Base-by-base conservation (phyloP, 2,329 filamentous ascomycete genomes). In the Claviceps citrina region DNA sequence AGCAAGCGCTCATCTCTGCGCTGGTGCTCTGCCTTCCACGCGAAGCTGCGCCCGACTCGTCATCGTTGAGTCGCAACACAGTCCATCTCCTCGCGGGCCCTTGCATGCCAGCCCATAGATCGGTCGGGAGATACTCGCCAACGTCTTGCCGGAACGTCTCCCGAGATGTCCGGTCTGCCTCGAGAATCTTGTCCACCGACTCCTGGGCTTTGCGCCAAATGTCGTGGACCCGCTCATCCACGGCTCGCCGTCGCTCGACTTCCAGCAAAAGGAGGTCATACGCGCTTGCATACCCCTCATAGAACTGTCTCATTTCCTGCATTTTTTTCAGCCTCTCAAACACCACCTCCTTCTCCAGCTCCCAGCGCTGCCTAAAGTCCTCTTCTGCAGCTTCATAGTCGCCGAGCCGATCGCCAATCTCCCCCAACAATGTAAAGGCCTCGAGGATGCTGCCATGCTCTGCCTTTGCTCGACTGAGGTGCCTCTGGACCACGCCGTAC, bases 191-290 rank as follows among this genome's bases (percentile, higher is more conserved):
- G 43, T 87, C 78, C 7, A 95, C 70, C 48, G 79, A 80, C 43
- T 80, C 76, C 54, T 78, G 76, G 1, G 89, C 84, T 51, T 87
- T 86, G 44, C 73, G 74, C 53, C 86, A 81, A 20, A 93, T 76
- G 32, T 68, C 70, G 48, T 78, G 71, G 39, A 93, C 80, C 46
- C 81, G 78, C 25, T 80, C 75, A 51, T 91, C 82, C 27, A 84
- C 75, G 12, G 71, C 66, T 44, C 75, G 76, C 8, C 91, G 72
- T 19, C 91, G 70, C 39, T 81, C 80, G 5, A 86, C 80, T 57
- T 98, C 91, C 1, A 93, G 70, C 19, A 95, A 71, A 10, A 98
- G 65, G 16, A 80, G 78, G 49, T 85, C 81, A 54, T 98, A 96
- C 0, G 86, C 84, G 39, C 76, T 72, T 16, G 83, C 70, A 52